A percentile compares a stretch with the other conserved stretches of the same genome.
phyloP scores from a whole-genome alignment of 2,329 filamentous ascomycete species.

The Cladosporium phlei region DNA sequence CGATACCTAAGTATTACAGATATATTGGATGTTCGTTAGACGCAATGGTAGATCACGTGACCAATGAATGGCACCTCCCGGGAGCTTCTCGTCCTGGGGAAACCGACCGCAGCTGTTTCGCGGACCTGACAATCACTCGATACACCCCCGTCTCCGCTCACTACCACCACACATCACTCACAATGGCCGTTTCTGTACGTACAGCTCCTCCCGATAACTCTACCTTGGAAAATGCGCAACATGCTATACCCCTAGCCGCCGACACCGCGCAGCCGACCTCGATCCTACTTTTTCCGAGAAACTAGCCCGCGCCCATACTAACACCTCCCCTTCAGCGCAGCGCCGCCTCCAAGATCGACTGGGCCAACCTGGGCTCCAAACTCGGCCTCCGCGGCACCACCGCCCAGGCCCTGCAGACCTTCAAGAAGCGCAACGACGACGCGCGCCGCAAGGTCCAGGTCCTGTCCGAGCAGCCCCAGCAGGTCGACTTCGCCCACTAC shows the following conservation, averaged over 20 bases:
- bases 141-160: constrained; percentile 10
- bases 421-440: constrained; percentile 99
- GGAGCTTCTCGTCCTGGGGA: no score
- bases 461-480: constrained; percentile 77
- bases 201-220: background rate
- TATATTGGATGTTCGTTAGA: no score
- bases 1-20: no score
- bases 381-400: constrained; percentile 96
- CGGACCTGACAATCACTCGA: constrained; percentile 10
- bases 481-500: constrained; percentile 92
- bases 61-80: no score
- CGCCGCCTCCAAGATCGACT: constrained; percentile 99
- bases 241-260: background rate
- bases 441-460: constrained; percentile 86
- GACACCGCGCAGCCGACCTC: constrained; percentile 1
- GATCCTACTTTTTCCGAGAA: constrained; percentile 12
- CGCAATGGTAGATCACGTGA: no score
- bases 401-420: constrained; percentile 81
- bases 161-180: constrained; percentile 12
- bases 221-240: background rate
- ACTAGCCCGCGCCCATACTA: constrained; percentile 5
- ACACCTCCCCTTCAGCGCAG: constrained; percentile 63
- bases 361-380: constrained; percentile 88
- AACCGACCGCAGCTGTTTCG: no score
- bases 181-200: constrained; percentile 14